Conservation (phyloP, 2,329 filamentous ascomycete species). For the Xylaria hypoxylon region DNA sequence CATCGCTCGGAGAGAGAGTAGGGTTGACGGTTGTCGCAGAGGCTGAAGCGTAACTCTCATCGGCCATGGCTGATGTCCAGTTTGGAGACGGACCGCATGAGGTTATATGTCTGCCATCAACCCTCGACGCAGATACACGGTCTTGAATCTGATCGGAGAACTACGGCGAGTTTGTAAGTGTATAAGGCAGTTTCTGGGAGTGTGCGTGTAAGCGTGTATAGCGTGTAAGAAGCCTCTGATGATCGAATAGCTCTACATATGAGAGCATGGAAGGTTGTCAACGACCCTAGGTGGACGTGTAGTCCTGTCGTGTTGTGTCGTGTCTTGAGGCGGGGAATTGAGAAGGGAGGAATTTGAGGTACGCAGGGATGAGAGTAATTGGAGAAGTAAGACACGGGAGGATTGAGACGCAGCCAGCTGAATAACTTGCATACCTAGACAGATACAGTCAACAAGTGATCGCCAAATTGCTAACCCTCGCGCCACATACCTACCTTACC, state of each 20-base stretch:
- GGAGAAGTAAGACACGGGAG: slow-evolving; percentile 20
- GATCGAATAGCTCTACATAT: slow-evolving; percentile 9
- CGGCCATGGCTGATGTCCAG: slow-evolving; percentile 46
- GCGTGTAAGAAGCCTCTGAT: background rate
- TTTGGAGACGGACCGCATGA: slow-evolving; percentile 34
- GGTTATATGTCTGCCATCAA: slow-evolving; percentile 33
- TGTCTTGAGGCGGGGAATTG: slow-evolving; percentile 14
- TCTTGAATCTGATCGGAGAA: background rate
- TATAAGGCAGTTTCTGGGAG: background rate
- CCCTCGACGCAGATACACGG: slow-evolving; percentile 4
- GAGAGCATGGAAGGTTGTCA: slow-evolving; percentile 12
- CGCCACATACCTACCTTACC: slow-evolving; percentile 1
- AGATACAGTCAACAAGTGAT: slow-evolving; percentile 6
- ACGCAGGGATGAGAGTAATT: slow-evolving; percentile 20
- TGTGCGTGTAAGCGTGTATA: background rate
- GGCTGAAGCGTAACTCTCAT: slow-evolving; percentile 44
- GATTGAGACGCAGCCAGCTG: background rate
- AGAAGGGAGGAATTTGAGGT: slow-evolving; percentile 4
- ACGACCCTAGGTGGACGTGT: background rate
- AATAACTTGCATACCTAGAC: background rate
- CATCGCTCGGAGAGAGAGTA: slow-evolving; percentile 37
- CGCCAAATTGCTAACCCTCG: slow-evolving; percentile 3
- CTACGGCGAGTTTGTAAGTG: background rate
- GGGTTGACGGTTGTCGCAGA: slow-evolving; percentile 43
- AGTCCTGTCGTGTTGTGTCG: slow-evolving; percentile 9